Conservation (phyloP, 768 basidiomycete species). For the Tubosaeta sp. region DNA sequence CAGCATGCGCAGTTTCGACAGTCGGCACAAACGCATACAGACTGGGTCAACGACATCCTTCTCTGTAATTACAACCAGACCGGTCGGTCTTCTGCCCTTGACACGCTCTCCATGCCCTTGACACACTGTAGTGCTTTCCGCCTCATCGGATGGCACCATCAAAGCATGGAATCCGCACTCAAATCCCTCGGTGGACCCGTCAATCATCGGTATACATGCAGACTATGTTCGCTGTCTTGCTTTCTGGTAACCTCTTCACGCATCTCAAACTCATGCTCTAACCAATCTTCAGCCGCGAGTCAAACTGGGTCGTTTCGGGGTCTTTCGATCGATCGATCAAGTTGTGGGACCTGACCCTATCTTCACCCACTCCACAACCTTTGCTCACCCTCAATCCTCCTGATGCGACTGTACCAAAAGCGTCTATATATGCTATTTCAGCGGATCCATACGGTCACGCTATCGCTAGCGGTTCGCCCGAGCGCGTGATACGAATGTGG, state of each 20-base stretch:
- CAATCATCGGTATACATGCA: conserved; percentile 65
- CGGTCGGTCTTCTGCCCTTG: conserved; percentile 37
- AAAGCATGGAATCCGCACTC: conserved; percentile 91
- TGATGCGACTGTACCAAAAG: conserved; percentile 62
- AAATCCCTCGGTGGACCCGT: conserved; percentile 52
- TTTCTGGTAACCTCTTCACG: conserved; percentile 46
- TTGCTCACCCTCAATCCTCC: conserved; percentile 64
- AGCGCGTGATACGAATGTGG: conserved; percentile 88
- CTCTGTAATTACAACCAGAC: conserved; percentile 92
- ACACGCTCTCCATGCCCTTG: conserved; percentile 6
- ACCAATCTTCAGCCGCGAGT: conserved; percentile 51
- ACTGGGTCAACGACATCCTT: conserved; percentile 95
- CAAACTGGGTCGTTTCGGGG: conserved; percentile 87
- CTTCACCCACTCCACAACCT: conserved; percentile 40
- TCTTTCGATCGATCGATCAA: conserved; percentile 94
- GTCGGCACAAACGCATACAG: conserved; percentile 82
- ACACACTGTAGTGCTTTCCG: conserved; percentile 64
- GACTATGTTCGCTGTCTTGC: conserved; percentile 85
- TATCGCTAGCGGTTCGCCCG: conserved; percentile 88
- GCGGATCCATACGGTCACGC: conserved; percentile 75
- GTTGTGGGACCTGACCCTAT: conserved; percentile 79
- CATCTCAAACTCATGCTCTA: conserved; percentile 11
- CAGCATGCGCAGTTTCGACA: conserved; percentile 74
- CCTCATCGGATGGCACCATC: conserved; percentile 92
- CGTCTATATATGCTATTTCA: conserved; percentile 73